phyloP scores from a whole-genome alignment of 1,139 yeast species.

The Taphrina confusa region DNA sequence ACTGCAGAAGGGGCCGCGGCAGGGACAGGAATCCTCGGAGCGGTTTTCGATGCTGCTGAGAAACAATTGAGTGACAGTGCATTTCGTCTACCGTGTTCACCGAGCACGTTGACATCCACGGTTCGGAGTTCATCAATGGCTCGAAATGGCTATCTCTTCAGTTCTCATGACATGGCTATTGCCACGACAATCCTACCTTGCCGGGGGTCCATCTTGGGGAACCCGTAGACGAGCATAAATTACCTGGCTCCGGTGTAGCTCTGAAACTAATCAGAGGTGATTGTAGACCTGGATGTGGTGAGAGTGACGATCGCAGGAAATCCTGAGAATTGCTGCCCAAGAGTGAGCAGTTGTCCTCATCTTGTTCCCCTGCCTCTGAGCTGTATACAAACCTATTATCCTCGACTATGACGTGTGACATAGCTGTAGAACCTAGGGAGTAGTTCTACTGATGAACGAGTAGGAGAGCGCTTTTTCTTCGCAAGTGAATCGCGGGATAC shows the following conservation, averaged over 20 bases:
- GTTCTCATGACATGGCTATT: neutral
- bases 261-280: neutral
- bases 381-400: too few species aligned
- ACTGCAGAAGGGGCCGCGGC: neutral
- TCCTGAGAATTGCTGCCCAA: too few species aligned
- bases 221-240: neutral
- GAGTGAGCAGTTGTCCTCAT: too few species aligned
- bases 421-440: too few species aligned
- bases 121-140: neutral
- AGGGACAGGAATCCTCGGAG: neutral
- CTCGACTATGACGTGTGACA: too few species aligned
- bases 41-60: neutral
- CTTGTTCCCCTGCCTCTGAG: too few species aligned
- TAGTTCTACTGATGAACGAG: too few species aligned
- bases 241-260: neutral
- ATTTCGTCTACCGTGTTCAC: neutral
- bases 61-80: neutral
- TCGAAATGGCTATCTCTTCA: neutral
- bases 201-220: neutral
- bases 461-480: too few species aligned
- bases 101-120: neutral
- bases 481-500: too few species aligned
- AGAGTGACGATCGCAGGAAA: neutral
- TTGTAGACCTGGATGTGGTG: neutral
- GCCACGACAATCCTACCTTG: neutral